These are phyloP conservation scores for Aspergillus latus DNA, from an alignment of 2,329 filamentous ascomycete genomes.

Conservation along the genomic window DNA sequence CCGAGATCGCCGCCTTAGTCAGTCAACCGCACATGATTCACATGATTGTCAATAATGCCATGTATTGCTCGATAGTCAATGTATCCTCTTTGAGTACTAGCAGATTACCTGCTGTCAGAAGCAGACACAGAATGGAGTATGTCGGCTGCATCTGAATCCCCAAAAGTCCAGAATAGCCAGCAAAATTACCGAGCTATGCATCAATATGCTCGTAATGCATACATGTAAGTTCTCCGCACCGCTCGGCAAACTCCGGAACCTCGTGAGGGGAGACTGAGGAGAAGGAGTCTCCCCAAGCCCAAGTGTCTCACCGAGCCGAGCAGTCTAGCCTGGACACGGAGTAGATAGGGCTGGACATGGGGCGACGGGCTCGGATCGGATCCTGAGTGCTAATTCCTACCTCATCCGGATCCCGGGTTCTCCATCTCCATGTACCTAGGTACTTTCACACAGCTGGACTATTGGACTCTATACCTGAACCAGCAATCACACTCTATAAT, in stretches of 20 bases:
- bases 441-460: background rate
- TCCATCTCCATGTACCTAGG: background rate
- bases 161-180: no score
- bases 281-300: background rate
- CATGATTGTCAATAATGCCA: background rate
- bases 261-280: conserved; percentile 1
- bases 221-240: conserved; percentile 8
- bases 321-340: background rate
- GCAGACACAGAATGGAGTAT: no score
- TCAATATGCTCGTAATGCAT: background rate
- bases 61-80: background rate
- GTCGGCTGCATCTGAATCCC: no score
- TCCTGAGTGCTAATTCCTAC: background rate
- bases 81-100: background rate
- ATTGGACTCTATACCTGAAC: background rate
- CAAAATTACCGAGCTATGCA: no score
- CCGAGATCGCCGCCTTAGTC: background rate
- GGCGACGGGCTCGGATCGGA: background rate
- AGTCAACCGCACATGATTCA: background rate
- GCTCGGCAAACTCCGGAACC: conserved; percentile 17
- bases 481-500: background rate
- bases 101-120: no score
- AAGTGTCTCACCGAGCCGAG: conserved; percentile 4
- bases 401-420: background rate
- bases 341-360: background rate